phyloP scores from a whole-genome alignment of 2,329 filamentous ascomycete genomes.

The Colletotrichum godetiae region DNA sequence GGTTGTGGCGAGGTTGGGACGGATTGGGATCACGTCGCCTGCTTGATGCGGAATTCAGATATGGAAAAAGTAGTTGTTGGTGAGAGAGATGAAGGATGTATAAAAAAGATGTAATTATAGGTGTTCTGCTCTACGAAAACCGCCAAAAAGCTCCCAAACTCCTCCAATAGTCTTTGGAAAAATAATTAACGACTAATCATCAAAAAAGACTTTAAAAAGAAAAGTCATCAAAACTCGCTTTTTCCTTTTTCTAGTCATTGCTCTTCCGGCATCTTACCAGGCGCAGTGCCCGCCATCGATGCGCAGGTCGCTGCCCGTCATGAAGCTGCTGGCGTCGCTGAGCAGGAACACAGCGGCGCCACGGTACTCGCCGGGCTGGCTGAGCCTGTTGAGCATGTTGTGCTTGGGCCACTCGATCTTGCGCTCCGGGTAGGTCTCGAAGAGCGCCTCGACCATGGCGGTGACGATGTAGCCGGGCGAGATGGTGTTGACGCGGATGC shows the following conservation, averaged over 20 bases:
- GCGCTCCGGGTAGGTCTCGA: conserved; percentile 78
- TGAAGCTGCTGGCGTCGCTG: conserved; percentile 53
- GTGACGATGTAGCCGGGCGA: conserved; percentile 85
- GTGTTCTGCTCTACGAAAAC: conserved; percentile 4
- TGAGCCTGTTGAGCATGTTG: conserved; percentile 84
- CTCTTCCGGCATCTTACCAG: conserved; percentile 54
- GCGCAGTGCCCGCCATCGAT: conserved; percentile 78
- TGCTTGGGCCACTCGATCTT: conserved; percentile 78
- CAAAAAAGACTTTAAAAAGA: neutral
- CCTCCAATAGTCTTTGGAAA: conserved; percentile 1
- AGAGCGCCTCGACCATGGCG: conserved; percentile 85
- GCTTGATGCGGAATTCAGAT: neutral
- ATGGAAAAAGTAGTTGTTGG: neutral
- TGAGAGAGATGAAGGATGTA: neutral
- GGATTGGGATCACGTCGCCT: conserved; percentile 43
- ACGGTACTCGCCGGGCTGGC: conserved; percentile 75
- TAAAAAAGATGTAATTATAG: conserved; percentile 24
- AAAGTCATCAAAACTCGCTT: neutral
- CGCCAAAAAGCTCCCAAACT: conserved; percentile 11
- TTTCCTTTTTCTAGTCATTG: neutral
- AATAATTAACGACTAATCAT: conserved; percentile 29
- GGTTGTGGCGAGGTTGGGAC: conserved; percentile 58
- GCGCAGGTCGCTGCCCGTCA: conserved; percentile 68
- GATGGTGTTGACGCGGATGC: conserved; percentile 84
- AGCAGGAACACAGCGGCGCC: conserved; percentile 68